These are phyloP conservation scores for Jamesozyma spencerorum DNA, from an alignment of 805 yeast genomes.

Conservation along the genomic window DNA sequence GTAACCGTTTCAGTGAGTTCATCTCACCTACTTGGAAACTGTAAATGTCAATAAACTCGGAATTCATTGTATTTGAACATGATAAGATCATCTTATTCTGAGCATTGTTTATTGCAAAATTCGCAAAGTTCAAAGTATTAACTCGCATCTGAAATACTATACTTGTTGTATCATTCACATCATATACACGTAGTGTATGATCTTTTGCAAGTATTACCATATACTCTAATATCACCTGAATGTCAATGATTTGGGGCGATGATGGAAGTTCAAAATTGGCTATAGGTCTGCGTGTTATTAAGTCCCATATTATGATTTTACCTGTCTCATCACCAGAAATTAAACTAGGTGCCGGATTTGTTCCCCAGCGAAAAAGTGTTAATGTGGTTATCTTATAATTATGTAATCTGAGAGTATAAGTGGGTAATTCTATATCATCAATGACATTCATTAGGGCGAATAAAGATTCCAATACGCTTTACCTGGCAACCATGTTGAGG, in stretches of 20 bases:
- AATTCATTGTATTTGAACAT: slow-evolving; percentile 26
- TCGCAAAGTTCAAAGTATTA: slow-evolving; percentile 29
- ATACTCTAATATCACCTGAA: slow-evolving; percentile 9
- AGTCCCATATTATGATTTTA: slow-evolving; percentile 20
- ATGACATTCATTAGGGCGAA: not conserved
- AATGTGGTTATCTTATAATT: slow-evolving; percentile 6
- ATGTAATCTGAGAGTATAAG: slow-evolving; percentile 7
- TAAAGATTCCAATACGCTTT: no score
- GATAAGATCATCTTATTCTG: slow-evolving; percentile 11
- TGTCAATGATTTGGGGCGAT: slow-evolving; percentile 12
- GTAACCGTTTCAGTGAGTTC: slow-evolving; percentile 19
- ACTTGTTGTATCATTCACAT: not conserved
- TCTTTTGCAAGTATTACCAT: slow-evolving; percentile 20
- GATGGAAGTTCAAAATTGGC: slow-evolving; percentile 4
- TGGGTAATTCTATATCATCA: slow-evolving; percentile 5
- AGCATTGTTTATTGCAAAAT: slow-evolving; percentile 12
- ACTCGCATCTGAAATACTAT: slow-evolving; percentile 22
- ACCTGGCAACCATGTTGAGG: no score
- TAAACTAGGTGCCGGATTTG: slow-evolving; percentile 9
- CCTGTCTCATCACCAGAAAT: slow-evolving; percentile 26
- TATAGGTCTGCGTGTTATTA: slow-evolving; percentile 22
- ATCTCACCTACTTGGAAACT: slow-evolving; percentile 8
- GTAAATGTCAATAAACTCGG: slow-evolving; percentile 26
- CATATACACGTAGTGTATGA: slow-evolving; percentile 18
- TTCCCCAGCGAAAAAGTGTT: not conserved